These are phyloP conservation scores for Tribonema minus DNA, from an alignment of 108 stramenopile genomes.

Conservation along the genomic window DNA sequence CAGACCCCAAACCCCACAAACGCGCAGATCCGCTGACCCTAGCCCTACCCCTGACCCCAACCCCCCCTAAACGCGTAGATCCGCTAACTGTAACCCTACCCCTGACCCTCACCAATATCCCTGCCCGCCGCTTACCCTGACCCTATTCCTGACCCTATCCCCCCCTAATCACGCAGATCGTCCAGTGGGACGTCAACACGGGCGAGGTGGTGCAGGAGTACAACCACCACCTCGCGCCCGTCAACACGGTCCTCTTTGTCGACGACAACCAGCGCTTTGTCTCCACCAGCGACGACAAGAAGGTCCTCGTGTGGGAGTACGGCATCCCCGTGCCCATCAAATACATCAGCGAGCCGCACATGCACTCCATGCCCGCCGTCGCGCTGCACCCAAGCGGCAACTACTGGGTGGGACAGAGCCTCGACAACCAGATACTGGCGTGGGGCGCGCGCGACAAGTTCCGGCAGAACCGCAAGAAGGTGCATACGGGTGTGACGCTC, in stretches of 20 bases:
- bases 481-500: neutral
- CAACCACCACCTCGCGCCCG: conserved; percentile 93
- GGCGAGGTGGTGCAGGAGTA: conserved; percentile 96
- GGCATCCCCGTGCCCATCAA: conserved; percentile 98
- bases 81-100: no score
- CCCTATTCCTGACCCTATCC: no score
- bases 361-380: conserved; percentile 95
- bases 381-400: conserved; percentile 74
- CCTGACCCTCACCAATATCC: no score
- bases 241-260: conserved; percentile 91
- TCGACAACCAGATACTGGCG: conserved; percentile 92
- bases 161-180: no score
- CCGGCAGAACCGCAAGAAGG: conserved; percentile 78
- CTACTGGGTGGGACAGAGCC: conserved; percentile 77
- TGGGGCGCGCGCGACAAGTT: conserved; percentile 78
- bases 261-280: conserved; percentile 87
- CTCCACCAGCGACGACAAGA: conserved; percentile 94
- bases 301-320: conserved; percentile 97
- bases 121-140: no score
- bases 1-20: no score
- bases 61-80: no score
- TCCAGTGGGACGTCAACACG: conserved; percentile 80
- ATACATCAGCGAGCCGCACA: conserved; percentile 95
- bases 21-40: no score
- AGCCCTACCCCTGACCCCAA: no score